phyloP scores from a whole-genome alignment of 73 alveolate species.

The Paramecium octaurelia region DNA sequence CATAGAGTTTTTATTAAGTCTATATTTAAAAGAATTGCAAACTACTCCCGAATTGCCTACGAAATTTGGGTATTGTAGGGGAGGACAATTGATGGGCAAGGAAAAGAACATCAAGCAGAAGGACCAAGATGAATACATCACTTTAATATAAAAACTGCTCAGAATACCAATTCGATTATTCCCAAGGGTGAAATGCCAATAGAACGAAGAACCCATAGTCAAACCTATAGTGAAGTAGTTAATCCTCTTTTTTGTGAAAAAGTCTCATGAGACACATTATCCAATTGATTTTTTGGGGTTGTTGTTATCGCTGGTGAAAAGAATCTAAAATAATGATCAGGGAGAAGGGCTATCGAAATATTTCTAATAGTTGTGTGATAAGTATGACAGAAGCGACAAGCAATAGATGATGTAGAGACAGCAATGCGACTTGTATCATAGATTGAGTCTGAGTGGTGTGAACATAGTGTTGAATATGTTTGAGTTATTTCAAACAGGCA shows the following conservation, averaged over 20 bases:
- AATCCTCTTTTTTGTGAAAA: not conserved
- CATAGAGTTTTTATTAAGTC: not conserved
- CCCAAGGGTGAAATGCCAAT: not conserved
- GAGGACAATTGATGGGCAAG: not conserved
- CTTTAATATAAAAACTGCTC: not conserved
- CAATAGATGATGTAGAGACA: not conserved
- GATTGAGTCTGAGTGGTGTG: not conserved
- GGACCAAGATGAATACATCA: constrained; percentile 46
- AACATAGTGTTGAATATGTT: constrained; percentile 19
- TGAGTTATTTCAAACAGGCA: constrained; percentile 16
- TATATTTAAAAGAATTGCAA: not conserved
- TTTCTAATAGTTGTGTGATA: constrained; percentile 24
- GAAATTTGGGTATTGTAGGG: not conserved
- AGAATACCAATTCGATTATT: constrained; percentile 32
- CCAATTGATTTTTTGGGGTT: constrained; percentile 38
- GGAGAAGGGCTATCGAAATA: not conserved
- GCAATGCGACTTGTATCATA: not conserved
- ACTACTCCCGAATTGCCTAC: constrained; percentile 30
- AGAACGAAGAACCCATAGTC: not conserved
- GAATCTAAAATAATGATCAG: not conserved
- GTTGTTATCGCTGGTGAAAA: constrained; percentile 23
- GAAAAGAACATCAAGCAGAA: not conserved
- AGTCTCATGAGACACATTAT: constrained; percentile 11
- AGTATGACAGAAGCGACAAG: not conserved
- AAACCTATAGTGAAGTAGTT: constrained; percentile 7